These are phyloP conservation scores for Myxozyma kluyveri DNA, from an alignment of 805 yeast genomes.

Conservation along the genomic window DNA sequence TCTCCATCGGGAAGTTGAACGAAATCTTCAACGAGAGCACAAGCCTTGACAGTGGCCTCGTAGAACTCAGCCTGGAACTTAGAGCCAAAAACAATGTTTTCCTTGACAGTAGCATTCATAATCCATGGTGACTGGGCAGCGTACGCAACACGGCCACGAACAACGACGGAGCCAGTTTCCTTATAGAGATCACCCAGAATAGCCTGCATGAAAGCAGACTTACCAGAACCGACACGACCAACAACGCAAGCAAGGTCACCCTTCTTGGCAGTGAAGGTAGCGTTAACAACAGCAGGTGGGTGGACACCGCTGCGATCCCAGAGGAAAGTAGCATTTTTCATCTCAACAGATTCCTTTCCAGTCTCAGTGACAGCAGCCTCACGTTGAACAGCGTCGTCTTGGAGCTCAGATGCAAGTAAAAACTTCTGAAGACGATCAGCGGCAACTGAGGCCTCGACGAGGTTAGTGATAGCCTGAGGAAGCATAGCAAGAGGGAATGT, in stretches of 20 bases:
- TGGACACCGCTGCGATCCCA: slow-evolving; percentile 75
- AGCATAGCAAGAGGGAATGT: slow-evolving; percentile 89
- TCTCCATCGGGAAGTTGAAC: slow-evolving; percentile 84
- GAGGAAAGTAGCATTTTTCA: slow-evolving; percentile 41
- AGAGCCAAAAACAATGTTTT: slow-evolving; percentile 87
- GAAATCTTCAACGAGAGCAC: slow-evolving; percentile 80
- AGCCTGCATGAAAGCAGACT: slow-evolving; percentile 76
- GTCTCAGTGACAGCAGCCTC: slow-evolving; percentile 57
- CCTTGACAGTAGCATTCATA: slow-evolving; percentile 88
- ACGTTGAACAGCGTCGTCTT: slow-evolving; percentile 66
- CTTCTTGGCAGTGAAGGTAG: slow-evolving; percentile 62
- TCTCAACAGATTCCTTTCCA: slow-evolving; percentile 59
- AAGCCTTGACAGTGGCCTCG: slow-evolving; percentile 74
- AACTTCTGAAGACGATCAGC: slow-evolving; percentile 62
- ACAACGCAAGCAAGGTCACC: slow-evolving; percentile 83
- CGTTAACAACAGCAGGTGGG: slow-evolving; percentile 62
- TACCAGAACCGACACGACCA: slow-evolving; percentile 89
- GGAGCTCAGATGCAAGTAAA: slow-evolving; percentile 70
- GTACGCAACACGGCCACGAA: slow-evolving; percentile 80
- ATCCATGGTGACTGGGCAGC: slow-evolving; percentile 97
- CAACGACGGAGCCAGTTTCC: slow-evolving; percentile 65
- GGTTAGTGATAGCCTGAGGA: slow-evolving; percentile 82
- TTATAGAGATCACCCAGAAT: slow-evolving; percentile 79
- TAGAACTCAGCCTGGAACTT: slow-evolving; percentile 79
- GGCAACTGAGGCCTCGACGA: slow-evolving; percentile 76